These are phyloP conservation scores for Pythium graminicola DNA, from an alignment of 352 stramenopile species.

Conservation along the genomic window DNA sequence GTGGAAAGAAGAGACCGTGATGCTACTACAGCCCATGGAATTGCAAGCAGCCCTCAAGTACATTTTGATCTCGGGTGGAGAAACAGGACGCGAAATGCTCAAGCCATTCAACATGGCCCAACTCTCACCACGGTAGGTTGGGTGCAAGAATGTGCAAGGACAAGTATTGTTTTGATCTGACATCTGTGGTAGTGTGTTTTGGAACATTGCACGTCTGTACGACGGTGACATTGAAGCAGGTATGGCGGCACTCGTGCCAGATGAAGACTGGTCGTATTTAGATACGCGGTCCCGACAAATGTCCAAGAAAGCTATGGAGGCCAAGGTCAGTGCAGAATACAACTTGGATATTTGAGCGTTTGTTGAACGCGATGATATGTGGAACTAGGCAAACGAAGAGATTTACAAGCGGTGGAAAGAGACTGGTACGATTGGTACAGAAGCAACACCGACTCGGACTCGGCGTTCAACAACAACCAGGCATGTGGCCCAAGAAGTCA, in stretches of 20 bases:
- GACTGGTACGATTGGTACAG: slow-evolving; percentile 4
- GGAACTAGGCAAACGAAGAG: slow-evolving; percentile 53
- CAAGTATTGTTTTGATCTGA: too few species aligned
- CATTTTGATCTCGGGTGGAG: slow-evolving; percentile 67
- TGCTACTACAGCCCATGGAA: slow-evolving; percentile 55
- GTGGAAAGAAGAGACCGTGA: slow-evolving; percentile 74
- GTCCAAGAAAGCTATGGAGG: slow-evolving; percentile 74
- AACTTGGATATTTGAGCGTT: too few species aligned
- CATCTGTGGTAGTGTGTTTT: slow-evolving; percentile 56
- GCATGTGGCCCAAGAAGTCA: slow-evolving; percentile 7
- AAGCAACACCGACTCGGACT: neutral
- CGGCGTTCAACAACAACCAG: neutral
- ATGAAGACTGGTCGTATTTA: slow-evolving; percentile 83
- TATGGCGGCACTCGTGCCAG: slow-evolving; percentile 55
- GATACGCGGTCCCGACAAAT: slow-evolving; percentile 61
- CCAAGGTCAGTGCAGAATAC: slow-evolving; percentile 64
- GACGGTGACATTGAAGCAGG: slow-evolving; percentile 61
- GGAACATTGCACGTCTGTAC: slow-evolving; percentile 75
- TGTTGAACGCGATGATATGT: too few species aligned
- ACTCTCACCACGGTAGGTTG: slow-evolving; percentile 53
- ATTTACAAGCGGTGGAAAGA: slow-evolving; percentile 67
- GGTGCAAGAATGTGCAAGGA: too few species aligned
- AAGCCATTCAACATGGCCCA: slow-evolving; percentile 90
- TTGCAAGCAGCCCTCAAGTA: slow-evolving; percentile 77
- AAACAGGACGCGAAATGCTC: slow-evolving; percentile 80